Percentiles rank a stretch among this genome's conserved stretches.
Evolutionary conservation across 495 filamentous ascomycete species (phyloP).

Genomic region (Talaromyces trachyspermus): DNA sequence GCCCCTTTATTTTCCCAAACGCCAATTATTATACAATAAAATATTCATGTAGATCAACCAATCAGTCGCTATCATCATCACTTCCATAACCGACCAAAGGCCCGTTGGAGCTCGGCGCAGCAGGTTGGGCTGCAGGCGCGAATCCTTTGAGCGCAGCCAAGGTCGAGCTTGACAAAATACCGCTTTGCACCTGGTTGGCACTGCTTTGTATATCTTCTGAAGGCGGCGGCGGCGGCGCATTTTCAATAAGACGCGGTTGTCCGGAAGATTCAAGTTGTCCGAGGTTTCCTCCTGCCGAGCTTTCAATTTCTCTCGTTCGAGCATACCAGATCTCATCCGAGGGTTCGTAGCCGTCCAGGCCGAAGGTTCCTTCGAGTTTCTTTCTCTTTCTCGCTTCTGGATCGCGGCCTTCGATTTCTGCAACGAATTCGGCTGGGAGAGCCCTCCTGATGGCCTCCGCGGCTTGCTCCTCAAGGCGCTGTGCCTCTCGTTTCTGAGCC

Average conservation of each 20-base stretch:
- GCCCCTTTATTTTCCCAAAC: too few relatives aligned
- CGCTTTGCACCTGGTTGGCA: constrained; percentile 36
- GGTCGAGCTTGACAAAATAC: constrained; percentile 76
- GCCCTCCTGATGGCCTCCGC: constrained; percentile 89
- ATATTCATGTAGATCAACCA: constrained; percentile 2
- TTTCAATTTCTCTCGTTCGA: constrained; percentile 43
- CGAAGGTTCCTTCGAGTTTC: constrained; percentile 85
- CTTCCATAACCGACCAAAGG: constrained; percentile 86
- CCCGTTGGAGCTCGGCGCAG: constrained; percentile 41
- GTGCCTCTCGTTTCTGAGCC: constrained; percentile 86
- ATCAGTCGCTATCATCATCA: constrained; percentile 68
- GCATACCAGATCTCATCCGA: constrained; percentile 94
- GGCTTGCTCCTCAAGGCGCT: constrained; percentile 92
- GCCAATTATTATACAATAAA: constrained; percentile 1
- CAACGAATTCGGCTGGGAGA: constrained; percentile 85
- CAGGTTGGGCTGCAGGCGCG: constrained; percentile 37
- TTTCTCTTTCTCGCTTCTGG: constrained; percentile 77
- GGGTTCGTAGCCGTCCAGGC: constrained; percentile 84
- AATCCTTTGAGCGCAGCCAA: constrained; percentile 59
- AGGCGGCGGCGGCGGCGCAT: constrained; percentile 12
- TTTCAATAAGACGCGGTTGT: constrained; percentile 38
- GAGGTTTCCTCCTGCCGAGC: constrained; percentile 24
- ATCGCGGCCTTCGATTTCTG: constrained; percentile 88
- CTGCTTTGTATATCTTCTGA: constrained; percentile 4
- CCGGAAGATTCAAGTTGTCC: constrained; percentile 38